Evolutionary conservation across 805 yeast genomes (phyloP).

Genomic region (Barnettozyma californica): DNA sequence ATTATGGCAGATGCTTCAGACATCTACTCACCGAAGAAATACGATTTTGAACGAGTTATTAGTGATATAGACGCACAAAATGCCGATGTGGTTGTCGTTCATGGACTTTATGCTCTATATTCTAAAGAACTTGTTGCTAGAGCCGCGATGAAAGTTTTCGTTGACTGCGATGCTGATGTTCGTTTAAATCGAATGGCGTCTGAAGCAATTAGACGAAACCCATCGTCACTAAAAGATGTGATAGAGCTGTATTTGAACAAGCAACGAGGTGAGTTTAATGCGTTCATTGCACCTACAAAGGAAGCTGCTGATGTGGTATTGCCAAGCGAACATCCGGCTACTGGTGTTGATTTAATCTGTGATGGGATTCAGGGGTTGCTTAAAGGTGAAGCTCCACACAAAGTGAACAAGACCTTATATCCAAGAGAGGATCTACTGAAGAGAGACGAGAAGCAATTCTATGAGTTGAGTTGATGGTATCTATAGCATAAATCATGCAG

Average conservation of each 20-base stretch:
- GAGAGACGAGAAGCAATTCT: slow-evolving; percentile 32
- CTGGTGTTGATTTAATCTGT: slow-evolving; percentile 53
- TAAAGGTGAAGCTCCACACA: slow-evolving; percentile 3
- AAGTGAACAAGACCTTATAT: background rate
- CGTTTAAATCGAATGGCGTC: slow-evolving; percentile 74
- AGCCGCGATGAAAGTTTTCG: slow-evolving; percentile 64
- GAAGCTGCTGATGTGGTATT: slow-evolving; percentile 69
- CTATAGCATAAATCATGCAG: background rate
- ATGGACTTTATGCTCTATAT: slow-evolving; percentile 78
- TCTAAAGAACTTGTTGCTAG: slow-evolving; percentile 48
- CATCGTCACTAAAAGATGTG: slow-evolving; percentile 25
- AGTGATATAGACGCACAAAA: slow-evolving; percentile 9
- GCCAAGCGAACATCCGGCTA: slow-evolving; percentile 61
- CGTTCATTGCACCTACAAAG: slow-evolving; percentile 63
- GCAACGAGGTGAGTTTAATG: slow-evolving; percentile 62
- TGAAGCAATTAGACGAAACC: slow-evolving; percentile 23
- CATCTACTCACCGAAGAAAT: slow-evolving; percentile 11
- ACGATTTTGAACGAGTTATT: slow-evolving; percentile 28
- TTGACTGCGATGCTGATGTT: slow-evolving; percentile 83
- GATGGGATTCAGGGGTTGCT: slow-evolving; percentile 45
- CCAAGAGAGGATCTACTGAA: slow-evolving; percentile 5
- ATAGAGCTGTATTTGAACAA: slow-evolving; percentile 44
- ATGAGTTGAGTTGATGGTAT: slow-evolving; percentile 28
- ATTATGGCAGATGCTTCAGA: slow-evolving; percentile 15
- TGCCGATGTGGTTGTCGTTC: slow-evolving; percentile 43